Conservation (phyloP, 2,329 filamentous ascomycete species). For the Ophiostoma quercus region DNA sequence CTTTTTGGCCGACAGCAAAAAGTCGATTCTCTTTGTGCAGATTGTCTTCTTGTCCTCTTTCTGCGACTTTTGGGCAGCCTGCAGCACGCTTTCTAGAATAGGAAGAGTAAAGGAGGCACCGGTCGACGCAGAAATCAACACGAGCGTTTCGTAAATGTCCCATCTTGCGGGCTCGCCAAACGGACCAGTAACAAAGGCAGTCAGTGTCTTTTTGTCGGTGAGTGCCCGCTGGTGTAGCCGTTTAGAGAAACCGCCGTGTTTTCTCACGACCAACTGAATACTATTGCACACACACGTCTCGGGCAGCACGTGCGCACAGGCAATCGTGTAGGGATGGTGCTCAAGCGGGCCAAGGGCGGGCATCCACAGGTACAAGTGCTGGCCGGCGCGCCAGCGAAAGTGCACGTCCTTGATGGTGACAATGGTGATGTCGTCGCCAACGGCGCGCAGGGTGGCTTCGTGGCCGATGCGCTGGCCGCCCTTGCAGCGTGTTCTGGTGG, state of each 20-base stretch:
- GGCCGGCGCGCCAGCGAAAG: slow-evolving; percentile 55
- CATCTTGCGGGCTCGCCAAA: slow-evolving; percentile 52
- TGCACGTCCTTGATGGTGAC: slow-evolving; percentile 56
- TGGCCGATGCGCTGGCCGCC: slow-evolving; percentile 50
- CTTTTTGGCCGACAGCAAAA: slow-evolving; percentile 48
- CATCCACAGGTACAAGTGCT: slow-evolving; percentile 58
- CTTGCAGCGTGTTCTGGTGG: slow-evolving; percentile 40
- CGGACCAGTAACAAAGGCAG: slow-evolving; percentile 51
- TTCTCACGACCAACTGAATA: slow-evolving; percentile 53
- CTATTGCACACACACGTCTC: slow-evolving; percentile 50
- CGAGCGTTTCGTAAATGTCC: slow-evolving; percentile 54
- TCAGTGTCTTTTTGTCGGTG: slow-evolving; percentile 31
- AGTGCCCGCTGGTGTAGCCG: slow-evolving; percentile 42
- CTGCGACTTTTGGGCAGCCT: slow-evolving; percentile 30
- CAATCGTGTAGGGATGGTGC: slow-evolving; percentile 58
- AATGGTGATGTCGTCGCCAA: slow-evolving; percentile 50
- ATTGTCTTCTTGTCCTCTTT: slow-evolving; percentile 29
- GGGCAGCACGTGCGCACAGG: slow-evolving; percentile 48
- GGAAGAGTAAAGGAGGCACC: slow-evolving; percentile 59
- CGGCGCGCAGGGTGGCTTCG: slow-evolving; percentile 43
- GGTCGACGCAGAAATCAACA: slow-evolving; percentile 57
- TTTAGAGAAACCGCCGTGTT: slow-evolving; percentile 53
- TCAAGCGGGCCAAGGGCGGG: slow-evolving; percentile 51
- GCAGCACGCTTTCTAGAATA: slow-evolving; percentile 52
- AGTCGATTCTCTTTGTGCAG: slow-evolving; percentile 50